A percentile compares a stretch with the other conserved stretches of the same genome.
These are phyloP conservation scores for Naganishia kalamii DNA, from an alignment of 768 basidiomycete genomes.

Conservation along the genomic window DNA sequence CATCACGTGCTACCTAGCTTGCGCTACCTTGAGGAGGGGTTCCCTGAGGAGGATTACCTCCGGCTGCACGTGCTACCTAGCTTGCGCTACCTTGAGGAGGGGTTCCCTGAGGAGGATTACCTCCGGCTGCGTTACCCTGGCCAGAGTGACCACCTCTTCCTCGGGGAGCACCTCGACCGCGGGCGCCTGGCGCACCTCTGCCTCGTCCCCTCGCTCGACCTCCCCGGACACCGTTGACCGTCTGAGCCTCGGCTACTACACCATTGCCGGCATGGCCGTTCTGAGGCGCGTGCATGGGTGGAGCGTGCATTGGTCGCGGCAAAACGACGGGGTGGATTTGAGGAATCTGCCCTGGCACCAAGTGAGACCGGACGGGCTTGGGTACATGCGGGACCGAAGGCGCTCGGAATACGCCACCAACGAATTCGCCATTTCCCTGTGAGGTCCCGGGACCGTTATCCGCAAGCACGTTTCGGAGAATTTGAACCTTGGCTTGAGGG, in stretches of 20 bases:
- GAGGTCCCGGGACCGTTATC: background rate
- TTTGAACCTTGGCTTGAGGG: conserved; percentile 1
- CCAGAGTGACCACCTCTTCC: background rate
- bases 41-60: too few relatives aligned
- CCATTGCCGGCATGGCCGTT: background rate
- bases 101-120: too few relatives aligned
- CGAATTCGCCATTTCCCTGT: background rate
- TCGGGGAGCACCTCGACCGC: conserved; percentile 12
- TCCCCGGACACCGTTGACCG: background rate
- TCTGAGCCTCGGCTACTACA: background rate
- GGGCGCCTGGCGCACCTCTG: background rate
- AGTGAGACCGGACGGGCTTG: background rate
- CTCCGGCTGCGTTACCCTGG: background rate
- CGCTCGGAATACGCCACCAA: background rate
- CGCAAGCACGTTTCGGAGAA: conserved; percentile 12
- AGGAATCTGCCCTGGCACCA: conserved; percentile 6
- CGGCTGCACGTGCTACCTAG: too few relatives aligned
- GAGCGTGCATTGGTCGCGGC: background rate
- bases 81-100: background rate
- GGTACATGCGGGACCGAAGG: background rate
- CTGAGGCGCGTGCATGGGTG: background rate
- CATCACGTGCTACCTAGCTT: too few relatives aligned
- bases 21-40: background rate
- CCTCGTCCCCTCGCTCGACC: background rate
- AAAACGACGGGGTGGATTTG: background rate